These are phyloP conservation scores for Marchantia paleacea DNA, from an alignment of 225 moss, liverwort and hornwort species.

Conservation along the genomic window DNA sequence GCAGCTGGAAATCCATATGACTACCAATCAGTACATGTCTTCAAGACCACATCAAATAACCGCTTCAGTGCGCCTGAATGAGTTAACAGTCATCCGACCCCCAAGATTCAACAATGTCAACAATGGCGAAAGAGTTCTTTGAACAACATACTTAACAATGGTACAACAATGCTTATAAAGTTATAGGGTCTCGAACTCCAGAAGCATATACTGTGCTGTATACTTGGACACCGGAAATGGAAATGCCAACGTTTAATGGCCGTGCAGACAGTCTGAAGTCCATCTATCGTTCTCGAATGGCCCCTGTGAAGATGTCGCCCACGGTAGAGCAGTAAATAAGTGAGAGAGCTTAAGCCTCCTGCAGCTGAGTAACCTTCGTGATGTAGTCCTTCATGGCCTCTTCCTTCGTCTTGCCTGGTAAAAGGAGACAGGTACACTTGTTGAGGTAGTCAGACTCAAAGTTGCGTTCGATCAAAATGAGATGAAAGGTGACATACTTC, in stretches of 20 bases:
- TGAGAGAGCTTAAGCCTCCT: constrained; percentile 41
- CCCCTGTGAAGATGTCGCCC: not conserved
- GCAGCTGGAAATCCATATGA: too few species aligned
- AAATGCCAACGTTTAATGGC: not conserved
- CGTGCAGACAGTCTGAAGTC: not conserved
- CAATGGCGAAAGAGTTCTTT: too few species aligned
- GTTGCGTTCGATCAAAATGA: not conserved
- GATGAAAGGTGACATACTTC: not conserved
- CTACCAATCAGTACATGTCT: too few species aligned
- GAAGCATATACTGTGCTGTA: not conserved
- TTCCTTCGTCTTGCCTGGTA: constrained; percentile 54
- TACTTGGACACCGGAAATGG: not conserved
- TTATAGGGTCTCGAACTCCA: not conserved
- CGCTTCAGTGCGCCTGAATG: too few species aligned
- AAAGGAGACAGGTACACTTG: not conserved
- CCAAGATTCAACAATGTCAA: too few species aligned
- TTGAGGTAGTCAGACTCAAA: not conserved
- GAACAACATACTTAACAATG: not conserved
- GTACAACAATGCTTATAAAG: not conserved
- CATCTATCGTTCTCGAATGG: not conserved
- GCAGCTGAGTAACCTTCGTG: constrained; percentile 76
- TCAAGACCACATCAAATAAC: too few species aligned
- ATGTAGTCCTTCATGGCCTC: constrained; percentile 77
- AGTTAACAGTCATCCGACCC: too few species aligned
- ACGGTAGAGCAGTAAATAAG: not conserved